These are phyloP conservation scores for Kuraishia ogatae DNA, from an alignment of 805 yeast species.

Conservation along the genomic window DNA sequence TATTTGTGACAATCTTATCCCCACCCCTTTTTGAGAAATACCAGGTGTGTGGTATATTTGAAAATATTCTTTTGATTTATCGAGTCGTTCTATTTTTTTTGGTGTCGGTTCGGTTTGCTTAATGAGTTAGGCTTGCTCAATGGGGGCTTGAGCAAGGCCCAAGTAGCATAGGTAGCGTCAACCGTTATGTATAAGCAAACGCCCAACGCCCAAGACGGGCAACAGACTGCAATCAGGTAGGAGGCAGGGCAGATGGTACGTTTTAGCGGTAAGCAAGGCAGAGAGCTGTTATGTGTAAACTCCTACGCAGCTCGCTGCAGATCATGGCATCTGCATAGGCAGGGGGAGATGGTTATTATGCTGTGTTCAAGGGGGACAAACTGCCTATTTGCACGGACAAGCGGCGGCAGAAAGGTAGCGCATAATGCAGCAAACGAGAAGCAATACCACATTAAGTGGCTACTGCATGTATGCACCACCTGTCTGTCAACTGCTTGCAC, in stretches of 20 bases:
- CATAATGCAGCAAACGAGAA: not conserved
- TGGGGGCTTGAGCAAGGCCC: not conserved
- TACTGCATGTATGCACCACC: not conserved
- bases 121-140: too few relatives aligned
- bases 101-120: too few relatives aligned
- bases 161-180: not conserved
- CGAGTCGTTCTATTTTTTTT: too few relatives aligned
- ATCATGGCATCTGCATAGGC: not conserved
- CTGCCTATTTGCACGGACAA: not conserved
- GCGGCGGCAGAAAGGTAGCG: not conserved
- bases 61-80: too few relatives aligned
- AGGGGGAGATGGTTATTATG: not conserved
- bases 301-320: not conserved
- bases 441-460: not conserved
- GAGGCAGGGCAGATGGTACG: not conserved
- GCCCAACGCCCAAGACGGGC: not conserved
- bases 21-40: too few relatives aligned
- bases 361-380: too few relatives aligned
- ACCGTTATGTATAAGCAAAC: not conserved
- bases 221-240: not conserved
- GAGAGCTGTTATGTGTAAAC: not conserved
- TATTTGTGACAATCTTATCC: too few relatives aligned
- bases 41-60: too few relatives aligned
- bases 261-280: not conserved
- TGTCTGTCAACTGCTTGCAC: not conserved